Base-by-base conservation (phyloP, 1,284 basidiomycete species). In the Leccinum insolens region DNA sequence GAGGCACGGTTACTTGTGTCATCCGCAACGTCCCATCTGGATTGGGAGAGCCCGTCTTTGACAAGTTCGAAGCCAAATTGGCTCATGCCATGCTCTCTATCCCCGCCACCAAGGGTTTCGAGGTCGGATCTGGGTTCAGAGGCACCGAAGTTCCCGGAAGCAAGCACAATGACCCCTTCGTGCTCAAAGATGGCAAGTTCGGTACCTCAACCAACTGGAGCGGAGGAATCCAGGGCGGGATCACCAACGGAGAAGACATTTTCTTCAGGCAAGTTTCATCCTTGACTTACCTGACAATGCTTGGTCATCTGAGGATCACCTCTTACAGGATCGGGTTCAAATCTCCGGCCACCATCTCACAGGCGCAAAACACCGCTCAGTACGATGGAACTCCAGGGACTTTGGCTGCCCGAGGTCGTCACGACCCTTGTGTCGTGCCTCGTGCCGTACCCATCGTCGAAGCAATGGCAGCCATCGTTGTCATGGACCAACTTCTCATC, bases 61-160 rank as follows among this genome's bases (percentile, higher is more conserved):
- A 99, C 87, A 99, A 99, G 84, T 91, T 99, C 78, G 98, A 99
- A 81, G 98, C 98, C 41, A 89, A 91, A 73, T 90, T 99, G 68
- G 98, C 89, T 3, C 98, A 99, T 79, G 98, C 98, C 17, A 99
- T 99, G 96, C 88, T 99, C 67, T 96, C 94, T 69, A 99, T 99
- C 76, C 98, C 98, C 41, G 97, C 98, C 7, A 99, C 98, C 67
- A 99, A 99, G 80, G 96, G 90, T 4, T 99, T 99, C 80, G 98
- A 99, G 82, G 92, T 99, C 73, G 98, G 98, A 62, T 97, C 95
- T 31, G 98, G 98, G 39, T 98, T 99, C 88, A 86, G 90, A 71
- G 98, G 98, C 17, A 96, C 96, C n/a, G 91, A 95, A 80, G 91
- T 99, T 65, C 93, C 95, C 8, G 98, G 98, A 57, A 93, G 90